Evolutionary conservation across 2,329 filamentous ascomycete genomes (phyloP).

Genomic region (Nothophoma quercina): DNA sequence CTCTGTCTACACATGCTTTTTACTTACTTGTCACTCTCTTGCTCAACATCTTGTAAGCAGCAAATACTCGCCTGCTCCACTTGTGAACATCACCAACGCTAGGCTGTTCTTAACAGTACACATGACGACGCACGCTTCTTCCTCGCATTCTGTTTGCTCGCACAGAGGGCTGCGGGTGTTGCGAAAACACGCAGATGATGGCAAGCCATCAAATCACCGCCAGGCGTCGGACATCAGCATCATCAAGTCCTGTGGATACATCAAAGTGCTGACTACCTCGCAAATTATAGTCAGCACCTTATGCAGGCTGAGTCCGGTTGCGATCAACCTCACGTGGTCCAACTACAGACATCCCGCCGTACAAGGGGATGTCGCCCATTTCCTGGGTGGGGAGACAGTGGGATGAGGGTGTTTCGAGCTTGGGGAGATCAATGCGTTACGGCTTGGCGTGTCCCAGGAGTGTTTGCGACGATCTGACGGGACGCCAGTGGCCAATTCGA

Average conservation of each 20-base stretch:
- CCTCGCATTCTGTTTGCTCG: too few relatives aligned
- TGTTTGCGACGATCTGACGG: conserved; percentile 26
- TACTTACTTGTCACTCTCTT: too few relatives aligned
- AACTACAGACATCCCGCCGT: background rate
- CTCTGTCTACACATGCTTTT: too few relatives aligned
- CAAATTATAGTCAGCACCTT: conserved; percentile 34
- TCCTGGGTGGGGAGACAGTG: conserved; percentile 24
- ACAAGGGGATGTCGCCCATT: conserved; percentile 15
- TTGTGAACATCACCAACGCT: too few relatives aligned
- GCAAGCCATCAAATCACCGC: background rate
- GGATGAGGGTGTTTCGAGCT: conserved; percentile 35
- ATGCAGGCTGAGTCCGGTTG: conserved; percentile 25
- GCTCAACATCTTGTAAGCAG: too few relatives aligned
- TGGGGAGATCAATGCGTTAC: conserved; percentile 33
- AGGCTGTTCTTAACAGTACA: too few relatives aligned
- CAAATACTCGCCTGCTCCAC: too few relatives aligned
- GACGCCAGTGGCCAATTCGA: conserved; percentile 1
- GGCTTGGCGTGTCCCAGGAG: conserved; percentile 33
- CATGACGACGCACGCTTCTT: too few relatives aligned
- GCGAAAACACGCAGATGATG: background rate
- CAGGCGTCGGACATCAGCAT: background rate
- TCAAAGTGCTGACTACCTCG: conserved; percentile 28
- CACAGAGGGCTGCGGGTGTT: too few relatives aligned
- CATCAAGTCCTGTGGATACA: background rate
- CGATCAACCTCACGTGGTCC: conserved; percentile 17